Evolutionary conservation across 2,329 filamentous ascomycete species (phyloP).

Genomic region (Cladophialophora immunda): DNA sequence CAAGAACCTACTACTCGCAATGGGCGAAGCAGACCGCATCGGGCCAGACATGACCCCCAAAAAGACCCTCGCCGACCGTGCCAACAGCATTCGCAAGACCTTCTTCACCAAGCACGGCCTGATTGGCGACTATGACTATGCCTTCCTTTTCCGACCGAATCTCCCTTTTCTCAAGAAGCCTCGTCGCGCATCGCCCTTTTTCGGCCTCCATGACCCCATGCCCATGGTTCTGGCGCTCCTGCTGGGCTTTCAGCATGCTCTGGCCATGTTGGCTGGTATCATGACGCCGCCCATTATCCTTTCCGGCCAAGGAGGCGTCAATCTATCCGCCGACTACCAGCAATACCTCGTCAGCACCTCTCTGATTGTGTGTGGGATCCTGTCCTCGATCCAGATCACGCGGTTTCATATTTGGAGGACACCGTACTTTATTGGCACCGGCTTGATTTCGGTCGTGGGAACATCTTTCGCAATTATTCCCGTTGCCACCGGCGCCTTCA

Average conservation of each 20-base stretch:
- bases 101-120: conserved; percentile 70
- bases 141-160: conserved; percentile 81
- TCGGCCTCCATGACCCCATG: conserved; percentile 73
- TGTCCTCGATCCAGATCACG: conserved; percentile 72
- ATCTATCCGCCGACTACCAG: conserved; percentile 62
- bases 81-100: conserved; percentile 43
- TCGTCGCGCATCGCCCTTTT: conserved; percentile 70
- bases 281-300: conserved; percentile 73
- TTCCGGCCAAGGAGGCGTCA: conserved; percentile 62
- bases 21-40: conserved; percentile 51
- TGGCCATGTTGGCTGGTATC: conserved; percentile 71
- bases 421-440: conserved; percentile 71
- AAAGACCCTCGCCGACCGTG: conserved; percentile 48
- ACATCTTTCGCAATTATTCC: conserved; percentile 74
- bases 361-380: conserved; percentile 72
- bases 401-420: conserved; percentile 70
- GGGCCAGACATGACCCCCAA: conserved; percentile 52
- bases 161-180: conserved; percentile 80
- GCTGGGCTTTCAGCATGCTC: conserved; percentile 73
- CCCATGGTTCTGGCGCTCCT: conserved; percentile 72
- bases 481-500: conserved; percentile 68
- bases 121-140: conserved; percentile 89
- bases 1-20: conserved; percentile 12
- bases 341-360: conserved; percentile 75
- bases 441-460: conserved; percentile 72